Percentiles rank a stretch among this genome's conserved stretches.
Evolutionary conservation across 139 green algal species (phyloP).

Genomic region (Chlamydomonas sp.): DNA sequence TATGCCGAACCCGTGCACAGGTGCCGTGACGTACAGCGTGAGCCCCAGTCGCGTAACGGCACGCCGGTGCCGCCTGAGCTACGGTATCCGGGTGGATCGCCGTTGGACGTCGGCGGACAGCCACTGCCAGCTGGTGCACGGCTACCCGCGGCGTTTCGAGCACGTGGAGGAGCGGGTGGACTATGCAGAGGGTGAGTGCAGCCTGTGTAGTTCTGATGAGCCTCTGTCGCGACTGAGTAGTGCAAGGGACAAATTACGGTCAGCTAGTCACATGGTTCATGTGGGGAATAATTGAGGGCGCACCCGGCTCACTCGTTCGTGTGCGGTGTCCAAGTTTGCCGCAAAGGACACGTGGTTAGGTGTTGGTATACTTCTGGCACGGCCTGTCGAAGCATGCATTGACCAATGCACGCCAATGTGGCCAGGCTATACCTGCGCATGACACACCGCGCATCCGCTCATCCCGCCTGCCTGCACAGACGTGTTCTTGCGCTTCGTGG

Average conservation of each 20-base stretch:
- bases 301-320: too few relatives aligned
- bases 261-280: too few relatives aligned
- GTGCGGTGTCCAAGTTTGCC: too few relatives aligned
- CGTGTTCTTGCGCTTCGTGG: constrained; percentile 5
- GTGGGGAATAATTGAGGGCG: too few relatives aligned
- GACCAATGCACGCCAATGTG: too few relatives aligned
- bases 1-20: neutral
- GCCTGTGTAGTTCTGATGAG: neutral
- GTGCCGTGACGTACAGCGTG: constrained; percentile 9
- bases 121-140: neutral
- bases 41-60: neutral
- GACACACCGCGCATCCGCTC: too few relatives aligned
- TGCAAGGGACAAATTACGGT: too few relatives aligned
- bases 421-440: too few relatives aligned
- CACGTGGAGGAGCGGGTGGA: neutral
- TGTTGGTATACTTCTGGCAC: too few relatives aligned
- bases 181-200: neutral
- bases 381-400: too few relatives aligned
- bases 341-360: too few relatives aligned
- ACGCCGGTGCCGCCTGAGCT: constrained; percentile 10
- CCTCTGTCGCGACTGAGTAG: neutral
- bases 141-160: neutral
- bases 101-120: neutral
- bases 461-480: neutral
- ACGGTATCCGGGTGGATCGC: neutral